Base-by-base conservation (phyloP, 441 rosid species). In the Pelargonium australe region DNA sequence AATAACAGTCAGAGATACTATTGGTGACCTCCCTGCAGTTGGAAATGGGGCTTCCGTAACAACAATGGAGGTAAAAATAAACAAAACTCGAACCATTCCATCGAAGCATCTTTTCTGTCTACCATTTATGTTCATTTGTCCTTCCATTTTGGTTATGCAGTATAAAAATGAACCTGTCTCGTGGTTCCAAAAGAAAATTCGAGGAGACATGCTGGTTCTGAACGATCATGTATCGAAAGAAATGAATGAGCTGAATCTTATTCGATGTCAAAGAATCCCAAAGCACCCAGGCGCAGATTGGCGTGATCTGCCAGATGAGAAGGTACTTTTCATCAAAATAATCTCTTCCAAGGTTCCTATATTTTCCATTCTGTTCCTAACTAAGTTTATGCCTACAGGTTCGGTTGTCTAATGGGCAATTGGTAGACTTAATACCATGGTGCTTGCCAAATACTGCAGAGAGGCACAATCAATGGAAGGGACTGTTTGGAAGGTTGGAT, bases 231-330 rank as follows among this genome's bases (percentile, higher is more conserved):
- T 89, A 28, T 86, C 96, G 37, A 88, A 91, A 71, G 83, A 80
- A 72, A 88, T 93, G 98, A 91, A 85, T 49, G 96, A 91, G 73
- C 77, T 89, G 68, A 91, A 93, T 78, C 74, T 85, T 67, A 91
- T 80, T 25, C 76, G 97, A 34, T 93, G 97, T 64, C 80, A 85
- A 77, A 81, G 40, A 53, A 89, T 90, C 66, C 97, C 95, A 58
- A 93, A 84, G 77, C 80, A 78, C 2, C 97, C 98, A 12, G 97
- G 96, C 76, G 81, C 96, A 63, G 97, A 93, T 79, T 93, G 98
- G 97, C 97, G 85, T 66, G 86, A 86, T 63, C 91, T 93, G 25
- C 90, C 85, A 0, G 81, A 85, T 3, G 95, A 86, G 73, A 86
- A 85, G 92, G 96, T 90, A 68, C 44, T 11, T 6, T 4, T 7